Base-by-base conservation (phyloP, 192 early-diverging fungal genomes). In the Podila clonocystis region DNA sequence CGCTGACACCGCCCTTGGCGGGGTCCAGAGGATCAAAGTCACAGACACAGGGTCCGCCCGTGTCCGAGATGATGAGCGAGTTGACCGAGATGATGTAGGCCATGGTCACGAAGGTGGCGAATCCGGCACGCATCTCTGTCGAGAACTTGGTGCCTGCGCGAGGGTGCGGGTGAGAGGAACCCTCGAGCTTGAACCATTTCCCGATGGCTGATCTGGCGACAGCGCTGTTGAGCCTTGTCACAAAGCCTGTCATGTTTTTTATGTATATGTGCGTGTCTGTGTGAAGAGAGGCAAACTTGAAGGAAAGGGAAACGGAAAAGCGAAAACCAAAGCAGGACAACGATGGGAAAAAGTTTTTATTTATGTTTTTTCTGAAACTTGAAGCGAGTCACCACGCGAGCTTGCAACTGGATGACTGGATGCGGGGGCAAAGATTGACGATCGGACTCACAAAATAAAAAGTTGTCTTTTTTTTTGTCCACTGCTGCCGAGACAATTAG, bases 11-110 rank as follows among this genome's bases (percentile, higher is more conserved):
- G 2, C 86, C 88, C 68, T 91, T 93, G 5, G 85, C 67, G 6
- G 91, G 87, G 15, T 90, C 90, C 33, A 82, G 70, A 28, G 67
- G 52, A 4, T 84, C 84, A 34, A 82, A 85, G 57, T 83, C 82
- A 82, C 94, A 95, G 50, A 87, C 91, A 82, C 94, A 95, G n/a
- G 91, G 85, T 58, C 94, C 94, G 45, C 94, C 94, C 20, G 91
- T 89, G 68, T 94, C 92, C 15, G 87, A 87, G 75, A 95, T 85
- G 69, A 95, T 94, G 38, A 89, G 79, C 26, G 94, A 91, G 69
- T 93, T 94, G 22, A 91, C 91, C 0, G 87, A 90, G 73, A 91
- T 89, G 70, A 93, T 92, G 72, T 91, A 93, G 2, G 89, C 86
- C 93, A 94, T 94, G 22, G 93, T 87, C 33, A 94, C 85, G 60